These are phyloP conservation scores for Volvox carteri DNA, from an alignment of 163 green algal genomes.

Conservation along the genomic window DNA sequence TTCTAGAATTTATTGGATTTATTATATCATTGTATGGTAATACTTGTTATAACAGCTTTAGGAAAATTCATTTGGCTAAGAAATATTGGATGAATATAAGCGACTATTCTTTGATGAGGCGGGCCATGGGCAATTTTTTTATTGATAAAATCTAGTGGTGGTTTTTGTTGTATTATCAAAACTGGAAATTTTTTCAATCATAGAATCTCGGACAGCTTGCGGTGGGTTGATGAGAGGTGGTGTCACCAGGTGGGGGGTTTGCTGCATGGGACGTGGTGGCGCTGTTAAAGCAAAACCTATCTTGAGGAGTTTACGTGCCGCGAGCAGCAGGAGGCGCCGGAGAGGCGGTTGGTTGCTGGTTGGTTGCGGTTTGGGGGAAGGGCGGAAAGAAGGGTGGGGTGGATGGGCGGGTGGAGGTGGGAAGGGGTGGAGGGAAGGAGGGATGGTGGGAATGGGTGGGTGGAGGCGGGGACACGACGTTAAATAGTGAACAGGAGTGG, in stretches of 20 bases:
- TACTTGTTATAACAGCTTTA: not conserved
- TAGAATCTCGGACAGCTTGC: too few relatives aligned
- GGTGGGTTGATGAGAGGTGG: too few relatives aligned
- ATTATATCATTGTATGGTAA: not conserved
- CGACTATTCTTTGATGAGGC: not conserved
- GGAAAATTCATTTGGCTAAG: not conserved
- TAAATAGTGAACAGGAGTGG: too few relatives aligned
- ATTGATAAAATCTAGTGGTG: not conserved
- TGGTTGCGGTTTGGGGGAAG: not conserved
- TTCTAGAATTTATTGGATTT: not conserved
- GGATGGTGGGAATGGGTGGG: too few relatives aligned
- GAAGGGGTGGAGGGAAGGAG: not conserved
- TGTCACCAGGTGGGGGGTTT: too few relatives aligned
- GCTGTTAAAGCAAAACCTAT: too few relatives aligned
- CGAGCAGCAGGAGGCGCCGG: too few relatives aligned
- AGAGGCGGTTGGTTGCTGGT: too few relatives aligned
- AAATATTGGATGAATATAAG: conserved; percentile 6
- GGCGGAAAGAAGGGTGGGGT: not conserved
- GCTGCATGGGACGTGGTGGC: too few relatives aligned
- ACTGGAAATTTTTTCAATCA: too few relatives aligned
- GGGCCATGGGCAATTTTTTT: not conserved
- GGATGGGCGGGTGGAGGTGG: not conserved
- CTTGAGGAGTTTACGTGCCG: too few relatives aligned
- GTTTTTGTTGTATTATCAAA: not conserved
- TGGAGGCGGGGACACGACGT: too few relatives aligned